Base-by-base conservation (phyloP, 2,329 filamentous ascomycete genomes). In the Aspergillus intermedius region DNA sequence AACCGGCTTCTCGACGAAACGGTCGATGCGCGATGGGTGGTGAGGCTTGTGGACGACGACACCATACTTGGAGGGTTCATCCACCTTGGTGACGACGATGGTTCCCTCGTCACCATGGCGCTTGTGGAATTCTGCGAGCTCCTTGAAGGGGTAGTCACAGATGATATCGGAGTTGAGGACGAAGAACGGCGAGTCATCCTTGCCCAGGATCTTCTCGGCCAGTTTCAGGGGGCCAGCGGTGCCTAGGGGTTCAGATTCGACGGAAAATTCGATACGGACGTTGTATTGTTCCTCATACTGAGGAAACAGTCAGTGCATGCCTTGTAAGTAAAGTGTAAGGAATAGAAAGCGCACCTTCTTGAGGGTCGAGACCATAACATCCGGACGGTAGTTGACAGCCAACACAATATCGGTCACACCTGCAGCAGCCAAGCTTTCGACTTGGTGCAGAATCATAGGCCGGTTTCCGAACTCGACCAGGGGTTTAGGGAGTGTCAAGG, bases 1-100 rank as follows among this genome's bases (percentile, higher is more conserved):
- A 68, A 97, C 88, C 34, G 91, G 91, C 80, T 98, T 98, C 82
- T 98, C 91, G 60, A 98, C 93, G 76, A 98, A 98, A 60, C 93
- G 90, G 74, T 98, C 93, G 72, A 98, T 97, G 67, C 88, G 84
- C 42, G 89, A 88, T 47, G 88, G 75, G 74, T 95, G 89, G 71
- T 85, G 87, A 54, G 90, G 89, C 78, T 95, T 93, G 83, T 97
- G 91, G 25, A 98, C 93, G 49, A 98, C 84, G 60, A 98, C 91
- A 82, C 91, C 91, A 71, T 97, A 98, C 76, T 98, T 98, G 67
- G 89, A 95, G 40, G 91, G 91, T 75, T 98, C 93, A 75, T 98
- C 91, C 46, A 98, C 91, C 80, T 97, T 98, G 65, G 91, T 98
- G 55, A 97, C 91, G 43, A 95, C 87, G 65, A 98, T 98, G 59